Base-by-base conservation (phyloP, 306 rosid species). In the Morella rubra region DNA sequence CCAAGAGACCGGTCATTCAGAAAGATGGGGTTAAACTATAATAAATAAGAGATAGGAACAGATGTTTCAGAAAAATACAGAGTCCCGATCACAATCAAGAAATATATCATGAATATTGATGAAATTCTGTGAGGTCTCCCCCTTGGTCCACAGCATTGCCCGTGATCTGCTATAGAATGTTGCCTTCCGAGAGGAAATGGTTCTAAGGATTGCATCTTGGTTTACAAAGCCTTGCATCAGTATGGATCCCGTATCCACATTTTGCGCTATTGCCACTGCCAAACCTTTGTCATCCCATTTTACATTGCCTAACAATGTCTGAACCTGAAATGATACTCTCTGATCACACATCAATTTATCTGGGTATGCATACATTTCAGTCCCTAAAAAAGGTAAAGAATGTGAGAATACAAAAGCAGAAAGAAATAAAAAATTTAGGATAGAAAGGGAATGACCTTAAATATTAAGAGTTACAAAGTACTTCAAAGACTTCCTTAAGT, bases 151-250 rank as follows among this genome's bases (percentile, higher is more conserved):
- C 80, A 92, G 77, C 7, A 85, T 13, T 24, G 97, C 92, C 51
- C 97, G 84, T 0, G 98, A 92, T 44, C 97, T 91, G 80, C 97
- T 95, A 77, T 70, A 95, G 91, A 95, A 92, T 41, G 97, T 92
- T 40, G 97, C 99, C 86, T 85, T 95, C 24, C 84, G 83, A 42
- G 93, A 84, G 77, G 83, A 85, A 62, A 90, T 52, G 80, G 92
- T 89, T 54, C 80, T 64, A 16, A 75, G 76, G 44, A 95, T 76
- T 54, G 93, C 99, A 68, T 90, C 96, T 82, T 88, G 86, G 61
- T 92, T 92, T 40, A 85, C 97, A 85, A 95, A 95, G 66, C 98
- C 96, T 89, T 91, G 96, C 97, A 95, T 95, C 68, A 95, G 83
- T 80, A 95, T 86, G 77, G 93, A 93, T 77, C 97, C 97, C 14